Conservation (phyloP, 345 rosid species). For the Turnera subulata region DNA sequence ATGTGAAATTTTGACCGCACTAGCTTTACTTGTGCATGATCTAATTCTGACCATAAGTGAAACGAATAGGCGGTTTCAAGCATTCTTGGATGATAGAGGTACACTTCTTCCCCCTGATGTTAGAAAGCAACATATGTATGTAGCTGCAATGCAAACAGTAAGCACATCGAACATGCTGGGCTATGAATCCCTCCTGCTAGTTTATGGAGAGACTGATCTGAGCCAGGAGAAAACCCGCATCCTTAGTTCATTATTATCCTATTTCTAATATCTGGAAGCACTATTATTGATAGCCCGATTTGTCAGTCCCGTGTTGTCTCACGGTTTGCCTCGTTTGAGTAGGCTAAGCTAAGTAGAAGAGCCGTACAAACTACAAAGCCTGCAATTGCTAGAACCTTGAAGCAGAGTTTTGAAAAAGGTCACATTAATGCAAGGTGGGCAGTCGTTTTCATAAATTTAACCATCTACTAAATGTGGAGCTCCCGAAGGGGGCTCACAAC, state of each 20-base stretch:
- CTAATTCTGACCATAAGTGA: conserved; percentile 61
- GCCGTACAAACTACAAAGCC: conserved; percentile 52
- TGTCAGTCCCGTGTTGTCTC: conserved; percentile 66
- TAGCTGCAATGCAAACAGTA: conserved; percentile 77
- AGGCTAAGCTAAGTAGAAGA: conserved; percentile 74
- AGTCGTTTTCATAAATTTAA: too few relatives aligned
- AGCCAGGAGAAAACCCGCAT: conserved; percentile 95
- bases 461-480: too few relatives aligned
- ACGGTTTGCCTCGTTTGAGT: conserved; percentile 87
- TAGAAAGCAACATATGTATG: conserved; percentile 90
- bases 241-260: conserved; percentile 39
- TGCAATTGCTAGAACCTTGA: conserved; percentile 74
- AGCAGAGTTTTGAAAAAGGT: conserved; percentile 82
- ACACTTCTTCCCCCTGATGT: conserved; percentile 82
- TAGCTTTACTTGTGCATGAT: conserved; percentile 66
- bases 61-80: conserved; percentile 63
- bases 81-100: conserved; percentile 72
- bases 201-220: conserved; percentile 89
- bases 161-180: conserved; percentile 55
- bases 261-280: conserved; percentile 62
- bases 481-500: too few relatives aligned
- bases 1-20: conserved; percentile 81
- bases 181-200: conserved; percentile 68
- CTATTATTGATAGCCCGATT: conserved; percentile 63
- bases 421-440: conserved; percentile 79